A percentile compares a stretch with the other conserved stretches of the same genome.
phyloP scores from a whole-genome alignment of 371 early-diverging fungal genomes.

The Sporodiniella umbellata region DNA sequence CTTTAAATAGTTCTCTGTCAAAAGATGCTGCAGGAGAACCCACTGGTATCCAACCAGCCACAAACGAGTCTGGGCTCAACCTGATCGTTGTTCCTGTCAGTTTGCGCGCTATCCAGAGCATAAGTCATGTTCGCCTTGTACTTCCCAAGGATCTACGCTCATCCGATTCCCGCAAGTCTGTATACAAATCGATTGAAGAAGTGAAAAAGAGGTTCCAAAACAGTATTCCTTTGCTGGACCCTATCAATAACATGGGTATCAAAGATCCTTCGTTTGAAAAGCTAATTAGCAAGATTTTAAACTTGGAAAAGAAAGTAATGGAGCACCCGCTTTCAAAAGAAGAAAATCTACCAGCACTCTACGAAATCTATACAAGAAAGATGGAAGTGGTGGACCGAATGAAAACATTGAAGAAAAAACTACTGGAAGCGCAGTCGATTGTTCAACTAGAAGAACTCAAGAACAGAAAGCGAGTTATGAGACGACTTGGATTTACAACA shows the following conservation, averaged over 20 bases:
- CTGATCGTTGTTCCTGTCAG: slow-evolving; percentile 72
- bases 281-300: slow-evolving; percentile 68
- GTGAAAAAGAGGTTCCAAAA: slow-evolving; percentile 72
- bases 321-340: slow-evolving; percentile 55
- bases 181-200: slow-evolving; percentile 70
- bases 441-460: slow-evolving; percentile 93
- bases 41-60: slow-evolving; percentile 61
- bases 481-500: slow-evolving; percentile 84
- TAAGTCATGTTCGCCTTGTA: slow-evolving; percentile 76
- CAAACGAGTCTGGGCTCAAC: slow-evolving; percentile 38
- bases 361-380: slow-evolving; percentile 67
- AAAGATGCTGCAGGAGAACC: slow-evolving; percentile 59
- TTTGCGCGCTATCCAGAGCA: slow-evolving; percentile 68
- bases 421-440: slow-evolving; percentile 76
- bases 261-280: slow-evolving; percentile 76
- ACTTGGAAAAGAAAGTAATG: slow-evolving; percentile 65
- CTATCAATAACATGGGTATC: slow-evolving; percentile 88
- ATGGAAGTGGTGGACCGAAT: slow-evolving; percentile 52
- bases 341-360: slow-evolving; percentile 57
- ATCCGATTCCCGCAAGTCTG: slow-evolving; percentile 55
- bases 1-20: slow-evolving; percentile 48
- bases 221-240: slow-evolving; percentile 83
- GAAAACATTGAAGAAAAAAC: slow-evolving; percentile 64
- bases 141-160: slow-evolving; percentile 70
- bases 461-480: slow-evolving; percentile 84